Percentiles rank a stretch among this genome's conserved stretches.
These are phyloP conservation scores for Blastomyces silverae DNA, from an alignment of 2,329 filamentous ascomycete genomes.

Conservation along the genomic window DNA sequence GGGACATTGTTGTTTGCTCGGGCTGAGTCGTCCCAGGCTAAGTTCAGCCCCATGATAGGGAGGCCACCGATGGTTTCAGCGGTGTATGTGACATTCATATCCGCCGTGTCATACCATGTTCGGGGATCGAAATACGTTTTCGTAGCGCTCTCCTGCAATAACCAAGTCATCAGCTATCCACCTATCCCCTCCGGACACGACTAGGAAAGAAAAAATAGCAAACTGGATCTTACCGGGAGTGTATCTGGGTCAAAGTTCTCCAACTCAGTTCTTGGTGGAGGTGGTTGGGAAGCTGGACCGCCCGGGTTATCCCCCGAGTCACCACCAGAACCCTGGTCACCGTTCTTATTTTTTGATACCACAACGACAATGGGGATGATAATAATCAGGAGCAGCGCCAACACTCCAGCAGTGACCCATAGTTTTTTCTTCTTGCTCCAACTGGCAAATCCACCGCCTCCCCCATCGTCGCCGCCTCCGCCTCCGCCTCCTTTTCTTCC, in stretches of 20 bases:
- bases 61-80: conserved; percentile 74
- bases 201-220: conserved; percentile 1
- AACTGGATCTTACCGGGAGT: conserved; percentile 47
- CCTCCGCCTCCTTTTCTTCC: conserved; percentile 45
- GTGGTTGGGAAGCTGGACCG: conserved; percentile 24
- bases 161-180: conserved; percentile 18
- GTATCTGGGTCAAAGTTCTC: conserved; percentile 49
- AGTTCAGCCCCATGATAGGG: conserved; percentile 83
- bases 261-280: conserved; percentile 43
- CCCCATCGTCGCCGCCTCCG: conserved; percentile 32
- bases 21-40: conserved; percentile 75
- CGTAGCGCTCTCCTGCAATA: conserved; percentile 49
- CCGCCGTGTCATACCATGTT: conserved; percentile 79
- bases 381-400: conserved; percentile 55
- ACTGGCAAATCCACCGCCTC: conserved; percentile 32
- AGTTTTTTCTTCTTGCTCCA: conserved; percentile 40
- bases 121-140: conserved; percentile 81
- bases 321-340: conserved; percentile 23
- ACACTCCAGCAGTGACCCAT: conserved; percentile 52
- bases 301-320: conserved; percentile 25
- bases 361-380: conserved; percentile 62
- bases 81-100: conserved; percentile 94
- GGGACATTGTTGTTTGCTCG: conserved; percentile 74
- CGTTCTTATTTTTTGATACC: conserved; percentile 53
- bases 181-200: neutral